A percentile compares a stretch with the other conserved stretches of the same genome.
Evolutionary conservation across 345 rosid genomes (phyloP).

Genomic region (Conringia planisiliqua): DNA sequence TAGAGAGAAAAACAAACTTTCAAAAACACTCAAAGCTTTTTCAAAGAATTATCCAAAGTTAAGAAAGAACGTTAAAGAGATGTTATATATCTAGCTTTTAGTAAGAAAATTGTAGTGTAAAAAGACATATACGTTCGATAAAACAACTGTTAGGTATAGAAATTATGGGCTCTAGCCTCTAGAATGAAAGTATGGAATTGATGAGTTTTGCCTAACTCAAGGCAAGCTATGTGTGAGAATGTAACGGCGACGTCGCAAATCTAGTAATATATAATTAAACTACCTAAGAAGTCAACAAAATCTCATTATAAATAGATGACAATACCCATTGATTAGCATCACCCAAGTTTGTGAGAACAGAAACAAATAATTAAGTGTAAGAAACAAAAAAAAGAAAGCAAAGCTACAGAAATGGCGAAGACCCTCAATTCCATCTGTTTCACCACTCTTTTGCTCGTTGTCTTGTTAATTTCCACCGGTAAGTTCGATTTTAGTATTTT

Average conservation of each 20-base stretch:
- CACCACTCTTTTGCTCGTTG: conserved; percentile 20
- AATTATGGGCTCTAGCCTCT: not conserved
- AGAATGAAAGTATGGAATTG: not conserved
- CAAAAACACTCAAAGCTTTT: too few species aligned
- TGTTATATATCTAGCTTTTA: not conserved
- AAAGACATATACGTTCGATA: not conserved
- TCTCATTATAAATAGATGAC: not conserved
- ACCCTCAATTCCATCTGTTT: conserved; percentile 8
- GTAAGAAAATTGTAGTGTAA: not conserved
- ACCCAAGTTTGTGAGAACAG: not conserved
- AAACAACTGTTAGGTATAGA: not conserved
- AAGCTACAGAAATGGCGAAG: conserved; percentile 17
- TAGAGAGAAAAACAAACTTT: too few species aligned
- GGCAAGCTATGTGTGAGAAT: not conserved
- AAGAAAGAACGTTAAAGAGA: too few species aligned
- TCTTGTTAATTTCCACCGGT: conserved; percentile 18
- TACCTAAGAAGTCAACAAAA: not conserved
- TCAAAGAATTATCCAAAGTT: too few species aligned
- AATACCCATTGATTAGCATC: not conserved
- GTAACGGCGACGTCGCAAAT: not conserved
- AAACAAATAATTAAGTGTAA: not conserved
- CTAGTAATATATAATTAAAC: not conserved
- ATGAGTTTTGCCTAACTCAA: not conserved
- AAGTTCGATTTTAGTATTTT: not conserved
- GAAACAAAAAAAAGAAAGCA: not conserved